Percentiles rank a stretch among this genome's conserved stretches.
Evolutionary conservation across 140 eudicot genomes (phyloP).

Genomic region (Ambrosia hybrid): DNA sequence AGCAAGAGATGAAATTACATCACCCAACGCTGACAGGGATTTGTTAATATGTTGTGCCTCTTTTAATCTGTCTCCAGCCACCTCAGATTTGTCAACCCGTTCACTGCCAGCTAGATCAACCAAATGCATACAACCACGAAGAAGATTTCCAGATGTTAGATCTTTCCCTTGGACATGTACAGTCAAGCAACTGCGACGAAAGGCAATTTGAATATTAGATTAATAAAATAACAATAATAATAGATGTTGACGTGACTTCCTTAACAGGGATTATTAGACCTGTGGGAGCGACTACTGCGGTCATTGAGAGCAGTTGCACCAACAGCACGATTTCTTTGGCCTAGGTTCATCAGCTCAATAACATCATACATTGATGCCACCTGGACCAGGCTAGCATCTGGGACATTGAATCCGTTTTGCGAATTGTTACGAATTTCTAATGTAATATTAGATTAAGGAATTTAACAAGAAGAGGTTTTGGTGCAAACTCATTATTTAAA

Average conservation of each 20-base stretch:
- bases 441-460: constrained; percentile 59
- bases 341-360: constrained; percentile 79
- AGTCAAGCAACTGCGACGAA: constrained; percentile 79
- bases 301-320: constrained; percentile 99
- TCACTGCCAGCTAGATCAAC: constrained; percentile 99
- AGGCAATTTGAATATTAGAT: constrained; percentile 4
- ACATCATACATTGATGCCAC: constrained; percentile 88
- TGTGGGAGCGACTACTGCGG: constrained; percentile 99
- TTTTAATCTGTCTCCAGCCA: constrained; percentile 88
- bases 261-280: constrained; percentile 39
- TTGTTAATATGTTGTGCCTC: constrained; percentile 96
- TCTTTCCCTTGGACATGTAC: constrained; percentile 99
- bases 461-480: constrained; percentile 9
- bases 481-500: neutral
- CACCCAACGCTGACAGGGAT: constrained; percentile 96
- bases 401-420: constrained; percentile 91
- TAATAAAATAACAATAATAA: constrained; percentile 5
- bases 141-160: constrained; percentile 72
- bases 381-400: constrained; percentile 89
- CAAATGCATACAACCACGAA: constrained; percentile 99
- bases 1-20: constrained; percentile 92
- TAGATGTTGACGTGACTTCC: constrained; percentile 10
- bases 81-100: constrained; percentile 98
- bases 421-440: constrained; percentile 96
- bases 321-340: constrained; percentile 79